phyloP scores from a whole-genome alignment of 495 filamentous ascomycete genomes.

The Hypoxylon lienhwacheense region DNA sequence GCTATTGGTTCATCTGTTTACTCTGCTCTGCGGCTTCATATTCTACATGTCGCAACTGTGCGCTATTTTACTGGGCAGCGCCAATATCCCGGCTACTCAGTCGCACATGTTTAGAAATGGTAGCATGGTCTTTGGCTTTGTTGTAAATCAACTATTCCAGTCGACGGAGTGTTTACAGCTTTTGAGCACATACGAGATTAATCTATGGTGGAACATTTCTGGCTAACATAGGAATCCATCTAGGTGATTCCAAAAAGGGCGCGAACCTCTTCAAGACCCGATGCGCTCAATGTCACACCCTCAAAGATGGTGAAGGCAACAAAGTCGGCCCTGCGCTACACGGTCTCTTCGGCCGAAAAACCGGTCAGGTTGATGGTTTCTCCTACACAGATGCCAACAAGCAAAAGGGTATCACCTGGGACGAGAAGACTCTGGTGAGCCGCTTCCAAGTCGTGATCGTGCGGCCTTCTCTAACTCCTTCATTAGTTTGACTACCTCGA shows the following conservation, averaged over 20 bases:
- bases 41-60: conserved; percentile 20
- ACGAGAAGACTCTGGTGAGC: conserved; percentile 82
- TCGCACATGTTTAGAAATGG: not conserved
- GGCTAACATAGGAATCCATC: conserved; percentile 41
- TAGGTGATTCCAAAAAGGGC: conserved; percentile 95
- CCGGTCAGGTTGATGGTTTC: conserved; percentile 87
- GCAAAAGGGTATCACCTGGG: conserved; percentile 88
- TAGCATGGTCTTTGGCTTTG: not conserved
- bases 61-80: conserved; percentile 43
- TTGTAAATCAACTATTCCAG: not conserved
- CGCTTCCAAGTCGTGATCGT: conserved; percentile 39
- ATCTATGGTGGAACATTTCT: not conserved
- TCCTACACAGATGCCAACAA: conserved; percentile 99
- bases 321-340: conserved; percentile 97
- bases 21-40: conserved; percentile 5
- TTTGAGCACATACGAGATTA: not conserved
- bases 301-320: conserved; percentile 84
- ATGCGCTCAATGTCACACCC: conserved; percentile 97
- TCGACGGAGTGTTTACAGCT: not conserved
- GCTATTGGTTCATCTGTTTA: not conserved
- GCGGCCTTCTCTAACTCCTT: conserved; percentile 32
- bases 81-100: not conserved
- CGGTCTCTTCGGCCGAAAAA: conserved; percentile 97
- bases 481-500: conserved; percentile 56
- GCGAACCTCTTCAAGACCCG: conserved; percentile 99